These are phyloP conservation scores for Hanseniaspora clermontiae DNA, from an alignment of 805 yeast genomes.

Conservation along the genomic window DNA sequence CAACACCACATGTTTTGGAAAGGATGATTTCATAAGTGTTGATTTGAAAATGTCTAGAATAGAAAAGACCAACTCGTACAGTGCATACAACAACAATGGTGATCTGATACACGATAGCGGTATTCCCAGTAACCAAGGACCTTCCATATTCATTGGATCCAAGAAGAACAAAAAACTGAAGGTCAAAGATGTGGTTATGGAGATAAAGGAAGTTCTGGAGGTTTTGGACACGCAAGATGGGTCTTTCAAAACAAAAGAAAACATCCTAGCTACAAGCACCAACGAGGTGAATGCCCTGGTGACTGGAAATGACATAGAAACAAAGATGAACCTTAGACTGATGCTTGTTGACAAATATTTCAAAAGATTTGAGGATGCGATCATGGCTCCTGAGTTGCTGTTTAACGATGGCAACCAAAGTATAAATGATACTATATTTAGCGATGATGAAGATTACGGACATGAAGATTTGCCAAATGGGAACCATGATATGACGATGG, in stretches of 20 bases:
- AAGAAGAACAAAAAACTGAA: slow-evolving; percentile 25
- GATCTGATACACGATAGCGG: slow-evolving; percentile 1
- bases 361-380: slow-evolving; percentile 25
- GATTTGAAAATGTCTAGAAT: slow-evolving; percentile 33
- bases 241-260: slow-evolving; percentile 36
- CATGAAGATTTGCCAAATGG: slow-evolving; percentile 18
- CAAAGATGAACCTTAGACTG: slow-evolving; percentile 21
- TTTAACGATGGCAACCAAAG: slow-evolving; percentile 16
- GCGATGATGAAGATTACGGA: not conserved
- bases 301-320: slow-evolving; percentile 23
- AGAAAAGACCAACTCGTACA: slow-evolving; percentile 16
- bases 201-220: slow-evolving; percentile 43
- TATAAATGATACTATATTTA: not conserved
- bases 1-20: slow-evolving; percentile 47
- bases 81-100: slow-evolving; percentile 13
- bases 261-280: slow-evolving; percentile 28
- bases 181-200: slow-evolving; percentile 36
- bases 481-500: not conserved
- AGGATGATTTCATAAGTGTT: slow-evolving; percentile 37
- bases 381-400: slow-evolving; percentile 24
- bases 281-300: slow-evolving; percentile 25
- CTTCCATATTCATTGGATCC: slow-evolving; percentile 10
- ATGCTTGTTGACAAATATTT: slow-evolving; percentile 22
- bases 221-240: slow-evolving; percentile 28
- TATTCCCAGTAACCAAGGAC: not conserved